phyloP scores from a whole-genome alignment of 176 grass and related monocot species.

The Juncus effusus region DNA sequence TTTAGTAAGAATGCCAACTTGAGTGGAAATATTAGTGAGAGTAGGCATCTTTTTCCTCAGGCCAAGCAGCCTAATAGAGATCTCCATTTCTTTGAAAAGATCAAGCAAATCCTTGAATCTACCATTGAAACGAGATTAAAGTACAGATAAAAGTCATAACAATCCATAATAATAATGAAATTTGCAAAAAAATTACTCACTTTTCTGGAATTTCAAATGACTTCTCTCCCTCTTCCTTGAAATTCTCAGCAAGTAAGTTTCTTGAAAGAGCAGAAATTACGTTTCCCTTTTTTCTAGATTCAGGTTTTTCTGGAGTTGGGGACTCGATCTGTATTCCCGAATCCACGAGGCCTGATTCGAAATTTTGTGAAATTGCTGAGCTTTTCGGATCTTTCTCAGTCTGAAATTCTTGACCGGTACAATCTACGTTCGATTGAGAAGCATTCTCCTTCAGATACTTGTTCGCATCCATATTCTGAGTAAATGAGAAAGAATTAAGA shows the following conservation, averaged over 20 bases:
- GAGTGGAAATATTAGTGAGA: constrained; percentile 62
- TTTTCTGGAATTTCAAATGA: constrained; percentile 58
- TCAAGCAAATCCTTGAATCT: constrained; percentile 56
- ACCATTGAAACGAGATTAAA: constrained; percentile 16
- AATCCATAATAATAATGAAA: not conserved
- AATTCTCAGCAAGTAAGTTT: constrained; percentile 55
- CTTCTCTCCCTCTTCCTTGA: constrained; percentile 39
- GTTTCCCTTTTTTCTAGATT: constrained; percentile 48
- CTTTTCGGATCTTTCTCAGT: constrained; percentile 35
- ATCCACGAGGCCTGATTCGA: constrained; percentile 32
- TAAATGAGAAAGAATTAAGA: constrained; percentile 13
- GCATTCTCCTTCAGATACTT: constrained; percentile 22
- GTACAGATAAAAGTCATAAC: constrained; percentile 8
- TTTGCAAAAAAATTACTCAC: constrained; percentile 38
- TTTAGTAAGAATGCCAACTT: constrained; percentile 78
- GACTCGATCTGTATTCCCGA: constrained; percentile 48
- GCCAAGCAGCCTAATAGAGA: constrained; percentile 77
- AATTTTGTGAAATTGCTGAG: constrained; percentile 25
- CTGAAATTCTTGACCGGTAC: constrained; percentile 22
- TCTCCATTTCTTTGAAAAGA: constrained; percentile 79
- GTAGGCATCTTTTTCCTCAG: constrained; percentile 64
- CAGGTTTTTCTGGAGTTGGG: constrained; percentile 67
- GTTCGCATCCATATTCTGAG: constrained; percentile 40
- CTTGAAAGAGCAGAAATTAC: constrained; percentile 52
- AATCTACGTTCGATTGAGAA: constrained; percentile 29